Evolutionary conservation across 305 asterid species (phyloP), one percentile per base, ranked within the genome.

Genomic region (Rubia peregrina): DNA sequence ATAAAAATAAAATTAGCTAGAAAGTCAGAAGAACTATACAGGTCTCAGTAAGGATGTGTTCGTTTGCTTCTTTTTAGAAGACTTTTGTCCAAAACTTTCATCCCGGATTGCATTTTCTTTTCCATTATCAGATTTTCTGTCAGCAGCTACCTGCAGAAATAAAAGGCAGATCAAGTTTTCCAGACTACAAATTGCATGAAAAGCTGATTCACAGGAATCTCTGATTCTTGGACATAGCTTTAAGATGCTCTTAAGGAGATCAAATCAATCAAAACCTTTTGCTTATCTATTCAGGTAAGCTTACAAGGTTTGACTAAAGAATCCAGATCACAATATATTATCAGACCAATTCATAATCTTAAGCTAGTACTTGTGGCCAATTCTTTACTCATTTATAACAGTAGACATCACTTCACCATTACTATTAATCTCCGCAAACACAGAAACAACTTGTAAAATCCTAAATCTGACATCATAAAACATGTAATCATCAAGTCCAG

Each of bases 21-120:
- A 30, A 62, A 56, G 73, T 73, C 68, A 75, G 63, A 33, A 67
- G 69, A 74, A 61, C 74, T 96, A 82, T 81, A 94, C 99, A 74
- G 99, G 99, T 80, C 99, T 87, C 84, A 89, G 69, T 80, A 94
- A 73, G 24, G 82, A 80, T 48, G 91, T 76, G 68, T 70, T 83
- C 73, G 74, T 83, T 75, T 81, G 87, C 85, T 85, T 91, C 85
- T 83, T 89, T 78, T 63, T 84, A 7, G 90, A 83, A 76, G 88
- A 69, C 80, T 81, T 89, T 79, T 75, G 69, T 69, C 82, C 89
- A 80, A 86, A 71, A 74, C 80, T 81, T 72, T 79, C 92, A 74
- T 77, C 92, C 69, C 82, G 84, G 66, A 81, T 68, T 78, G 69
- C 77, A 80, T 79, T 87, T 77, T 88, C 97, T 82, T 87, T 91